Base-by-base conservation (phyloP, 177 flowering plant genomes). In the Telopea speciosissima region DNA sequence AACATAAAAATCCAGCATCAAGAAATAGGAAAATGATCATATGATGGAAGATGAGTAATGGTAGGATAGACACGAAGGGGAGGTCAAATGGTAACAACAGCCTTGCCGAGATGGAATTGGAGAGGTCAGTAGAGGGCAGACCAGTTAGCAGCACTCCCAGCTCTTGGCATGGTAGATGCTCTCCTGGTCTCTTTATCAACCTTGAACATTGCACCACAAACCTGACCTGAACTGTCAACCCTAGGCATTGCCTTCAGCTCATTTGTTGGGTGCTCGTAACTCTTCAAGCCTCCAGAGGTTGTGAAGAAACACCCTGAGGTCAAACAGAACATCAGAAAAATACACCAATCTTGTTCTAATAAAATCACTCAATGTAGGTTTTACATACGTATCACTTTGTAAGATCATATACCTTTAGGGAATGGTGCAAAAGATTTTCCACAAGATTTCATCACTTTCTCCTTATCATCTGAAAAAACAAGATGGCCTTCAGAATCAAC, bases 61-160 rank as follows among this genome's bases (percentile, higher is more conserved):
- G n/a, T 19, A 12, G 28, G 62, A 42, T 13, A 64, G 26, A 24
- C 66, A 61, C 62, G 26, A 60, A 70, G 4, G 19, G 72, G 59
- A 59, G 64, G 68, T 72, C 26, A 70, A 66, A 17, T 68, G 72
- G 69, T 63, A 75, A 72, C 59, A 65, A 31, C 42, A 67, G 74
- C 77, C 74, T 71, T 23, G 62, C 74, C 62, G 24, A 74, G 19
- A n/a, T 36, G n/a, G 19, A 52, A 1, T 23, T 17, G 8, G 60
- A 59, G 8, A 64, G 61, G 69, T 87, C 82, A 92, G 85, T 77
- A 85, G 68, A 88, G 72, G 19, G 82, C 52, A 68, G 99, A 90
- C 99, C 99, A 95, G 77, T 95, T 85, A 3, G 94, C 96, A 42
- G 92, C 90, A 77, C 99, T 95, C 44, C 97, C 97, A 68, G 93